Evolutionary conservation across 345 rosid genomes (phyloP).

Genomic region (Crucihimalaya himalaica): DNA sequence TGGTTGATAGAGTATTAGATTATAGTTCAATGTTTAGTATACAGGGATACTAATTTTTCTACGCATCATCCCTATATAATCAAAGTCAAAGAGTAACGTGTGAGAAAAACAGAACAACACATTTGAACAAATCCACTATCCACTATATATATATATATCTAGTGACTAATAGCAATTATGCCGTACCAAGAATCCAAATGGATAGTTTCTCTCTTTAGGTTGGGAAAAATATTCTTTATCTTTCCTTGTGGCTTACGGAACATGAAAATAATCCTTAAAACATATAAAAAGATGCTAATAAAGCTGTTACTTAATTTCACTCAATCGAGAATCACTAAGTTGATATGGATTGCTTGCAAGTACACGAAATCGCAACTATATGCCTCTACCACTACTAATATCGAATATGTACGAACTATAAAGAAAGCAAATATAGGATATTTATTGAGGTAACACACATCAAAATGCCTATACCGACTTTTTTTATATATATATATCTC

Average conservation of each 20-base stretch:
- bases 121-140: constrained; percentile 36
- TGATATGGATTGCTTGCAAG: constrained; percentile 40
- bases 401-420: constrained; percentile 19
- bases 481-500: no score
- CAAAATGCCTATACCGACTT: neutral
- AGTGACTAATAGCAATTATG: constrained; percentile 16
- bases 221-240: constrained; percentile 20
- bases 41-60: neutral
- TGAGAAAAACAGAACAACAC: constrained; percentile 30
- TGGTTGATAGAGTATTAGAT: neutral
- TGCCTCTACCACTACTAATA: constrained; percentile 24
- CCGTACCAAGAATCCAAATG: constrained; percentile 34
- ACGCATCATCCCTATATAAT: constrained; percentile 19
- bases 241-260: constrained; percentile 41
- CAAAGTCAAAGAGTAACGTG: constrained; percentile 42
- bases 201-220: constrained; percentile 8
- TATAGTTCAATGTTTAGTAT: neutral
- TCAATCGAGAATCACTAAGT: constrained; percentile 25
- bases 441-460: constrained; percentile 2
- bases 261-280: constrained; percentile 27
- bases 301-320: constrained; percentile 26
- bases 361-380: constrained; percentile 30
- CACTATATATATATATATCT: constrained; percentile 6
- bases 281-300: constrained; percentile 10
- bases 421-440: constrained; percentile 7